Base-by-base conservation (phyloP, 2,329 filamentous ascomycete genomes). In the Westerdykella ornata region DNA sequence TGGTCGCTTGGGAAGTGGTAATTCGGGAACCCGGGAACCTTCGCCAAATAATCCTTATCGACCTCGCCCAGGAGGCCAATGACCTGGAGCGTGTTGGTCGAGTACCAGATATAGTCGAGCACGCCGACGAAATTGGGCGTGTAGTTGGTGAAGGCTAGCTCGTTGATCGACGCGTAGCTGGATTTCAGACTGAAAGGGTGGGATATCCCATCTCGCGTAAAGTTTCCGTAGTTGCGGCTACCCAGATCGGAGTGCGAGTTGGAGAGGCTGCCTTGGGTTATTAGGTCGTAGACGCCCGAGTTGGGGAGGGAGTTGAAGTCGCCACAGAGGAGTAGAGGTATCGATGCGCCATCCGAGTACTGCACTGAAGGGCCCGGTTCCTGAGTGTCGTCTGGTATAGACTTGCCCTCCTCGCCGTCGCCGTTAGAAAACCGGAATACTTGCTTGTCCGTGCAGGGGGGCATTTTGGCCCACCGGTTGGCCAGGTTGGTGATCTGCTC, bases 41-140 rank as follows among this genome's bases (percentile, higher is more conserved):
- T 79, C 65, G 86, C 84, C 43, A 95, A 79, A 63, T 94, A 92
- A 19, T 86, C 79, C 49, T 82, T 78, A 63, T 96, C 89, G 2
- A 94, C 86, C 33, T 90, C 85, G 20, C 89, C 89, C 3, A 96
- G 80, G 39, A 96, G 68, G 39, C 84, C 84, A 14, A 87, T 82
- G 17, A 94, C 85, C 60, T 92, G 85, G 34, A 96, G 73, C 16
- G 84, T 81, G 66, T 92, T 95, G 43, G 88, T 90, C 42, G 88
- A 89, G 68, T 94, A 98, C 88, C 89, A 97, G 57, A 98, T 88
- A 67, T 97, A 96, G 65, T 98, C 92, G 52, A 98, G 85, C 43
- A 94, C 86, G 47, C 88, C 89, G 38, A 80, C 79, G 69, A 96
- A 98, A n/a, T 81, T 81, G 1, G 92, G 89, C 12, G 88, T 94